Evolutionary conservation across 371 early-diverging fungal genomes (phyloP), one percentile per base, ranked within the genome.

Genomic region (Gilbertella persicaria): DNA sequence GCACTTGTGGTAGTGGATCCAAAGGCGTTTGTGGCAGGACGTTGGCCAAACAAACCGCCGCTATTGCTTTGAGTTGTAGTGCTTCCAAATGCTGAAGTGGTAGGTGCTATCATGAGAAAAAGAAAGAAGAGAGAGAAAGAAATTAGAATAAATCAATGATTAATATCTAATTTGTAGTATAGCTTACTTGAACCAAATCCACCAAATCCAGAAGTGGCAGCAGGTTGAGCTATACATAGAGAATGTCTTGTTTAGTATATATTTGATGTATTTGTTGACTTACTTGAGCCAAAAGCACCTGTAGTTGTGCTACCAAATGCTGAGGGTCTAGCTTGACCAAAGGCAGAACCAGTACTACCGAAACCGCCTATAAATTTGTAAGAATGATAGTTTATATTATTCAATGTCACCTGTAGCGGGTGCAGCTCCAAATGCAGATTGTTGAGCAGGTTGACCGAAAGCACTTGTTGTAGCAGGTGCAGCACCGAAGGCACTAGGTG

Each of bases 361-460:
- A 74, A 74, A 28, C 60, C 69, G 42, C 62, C 71, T 71, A 26
- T n/a, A 9, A n/a, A n/a, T n/a, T n/a, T 42, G 26, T 38, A 37
- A 23, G 6, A 19, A 24, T 24, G 9, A 26, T 14, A 29, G 1
- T 36, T 37, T 29, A 24, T 17, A 26, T 19, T 17, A 25, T 9
- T 20, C 10, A 30, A 35, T 39, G 21, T 52, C 67, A 75, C 76
- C 68, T 39, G 72, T 35, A 29, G 64, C 40, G 38, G 68, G 45
- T 3, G 57, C 41, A n/a, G 68, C 40, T 17, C 76, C 76, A 60
- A 75, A 75, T 7, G 68, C 65, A 9, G 70, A 63, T 8, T 63
- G 45, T 52, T 70, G 73, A 28, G 74, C 59, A 45, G 77, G 69
- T 37, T 77, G 78, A 39, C 84, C 82, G 54, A 82, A 82, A 19